Evolutionary conservation across 2,329 filamentous ascomycete genomes (phyloP).

Genomic region (Emergomyces pasteurianus): DNA sequence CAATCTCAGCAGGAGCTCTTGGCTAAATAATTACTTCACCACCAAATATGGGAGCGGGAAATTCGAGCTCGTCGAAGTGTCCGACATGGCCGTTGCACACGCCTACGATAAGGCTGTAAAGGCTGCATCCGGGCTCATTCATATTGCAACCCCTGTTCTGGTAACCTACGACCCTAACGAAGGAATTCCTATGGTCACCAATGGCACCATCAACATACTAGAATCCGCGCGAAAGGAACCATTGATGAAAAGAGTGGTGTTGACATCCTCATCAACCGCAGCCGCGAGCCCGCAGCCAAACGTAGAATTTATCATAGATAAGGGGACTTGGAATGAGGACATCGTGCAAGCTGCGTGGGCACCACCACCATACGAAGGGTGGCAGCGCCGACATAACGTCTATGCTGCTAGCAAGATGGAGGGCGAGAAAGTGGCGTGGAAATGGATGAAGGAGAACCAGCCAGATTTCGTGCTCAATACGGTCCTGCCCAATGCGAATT

Average conservation of each 20-base stretch:
- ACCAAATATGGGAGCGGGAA: neutral
- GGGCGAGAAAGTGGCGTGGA: slow-evolving; percentile 37
- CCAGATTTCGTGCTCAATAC: slow-evolving; percentile 35
- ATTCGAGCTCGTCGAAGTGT: slow-evolving; percentile 1
- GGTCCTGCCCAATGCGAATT: slow-evolving; percentile 23
- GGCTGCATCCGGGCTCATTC: slow-evolving; percentile 2
- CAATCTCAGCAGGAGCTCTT: neutral
- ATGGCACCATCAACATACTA: neutral
- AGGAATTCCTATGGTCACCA: neutral
- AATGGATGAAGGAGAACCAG: slow-evolving; percentile 33
- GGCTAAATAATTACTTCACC: neutral
- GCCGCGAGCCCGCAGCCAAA: slow-evolving; percentile 24
- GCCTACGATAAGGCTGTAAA: slow-evolving; percentile 2
- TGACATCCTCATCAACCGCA: slow-evolving; percentile 31
- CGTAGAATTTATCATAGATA: slow-evolving; percentile 23
- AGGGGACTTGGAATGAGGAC: slow-evolving; percentile 28
- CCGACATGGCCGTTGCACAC: slow-evolving; percentile 1
- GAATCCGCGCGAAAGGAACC: neutral
- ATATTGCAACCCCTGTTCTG: slow-evolving; percentile 1
- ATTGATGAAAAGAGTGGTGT: slow-evolving; percentile 31
- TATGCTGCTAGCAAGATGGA: slow-evolving; percentile 39
- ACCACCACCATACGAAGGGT: slow-evolving; percentile 19
- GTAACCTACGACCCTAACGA: neutral
- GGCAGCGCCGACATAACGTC: slow-evolving; percentile 15
- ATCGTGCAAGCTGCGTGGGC: slow-evolving; percentile 23